A percentile compares a stretch with the other conserved stretches of the same genome.
These are phyloP conservation scores for Capsicum rhomboideum DNA, from an alignment of 257 asterid genomes.

Conservation along the genomic window DNA sequence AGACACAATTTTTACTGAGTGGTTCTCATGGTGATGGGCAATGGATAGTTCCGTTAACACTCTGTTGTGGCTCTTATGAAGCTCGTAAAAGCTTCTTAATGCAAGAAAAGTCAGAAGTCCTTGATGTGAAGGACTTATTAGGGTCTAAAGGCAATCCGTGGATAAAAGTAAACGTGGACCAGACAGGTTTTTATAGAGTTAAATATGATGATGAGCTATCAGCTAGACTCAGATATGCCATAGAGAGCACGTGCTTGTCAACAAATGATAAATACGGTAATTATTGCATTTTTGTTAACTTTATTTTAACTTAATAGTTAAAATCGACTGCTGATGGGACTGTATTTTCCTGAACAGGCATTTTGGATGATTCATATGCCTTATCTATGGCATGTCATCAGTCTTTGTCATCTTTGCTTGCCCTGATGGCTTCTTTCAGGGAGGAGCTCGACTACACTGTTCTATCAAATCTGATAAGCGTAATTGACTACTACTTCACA, in stretches of 20 bases:
- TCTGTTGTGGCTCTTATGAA: slow-evolving; percentile 69
- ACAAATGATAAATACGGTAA: slow-evolving; percentile 76
- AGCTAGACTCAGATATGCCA: slow-evolving; percentile 74
- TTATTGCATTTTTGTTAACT: background rate
- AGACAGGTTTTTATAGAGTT: slow-evolving; percentile 80
- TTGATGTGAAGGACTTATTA: slow-evolving; percentile 52
- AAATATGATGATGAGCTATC: slow-evolving; percentile 79
- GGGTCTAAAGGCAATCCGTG: slow-evolving; percentile 49
- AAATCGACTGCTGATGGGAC: slow-evolving; percentile 1
- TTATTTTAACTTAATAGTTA: background rate
- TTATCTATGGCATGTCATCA: slow-evolving; percentile 82
- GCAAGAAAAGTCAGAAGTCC: slow-evolving; percentile 50
- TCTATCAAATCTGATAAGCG: slow-evolving; percentile 66
- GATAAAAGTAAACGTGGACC: slow-evolving; percentile 81
- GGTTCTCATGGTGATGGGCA: slow-evolving; percentile 84
- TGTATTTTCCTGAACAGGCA: slow-evolving; percentile 51
- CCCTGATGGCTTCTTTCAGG: slow-evolving; percentile 78
- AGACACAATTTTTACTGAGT: slow-evolving; percentile 72
- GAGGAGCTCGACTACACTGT: slow-evolving; percentile 79
- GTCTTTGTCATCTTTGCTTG: slow-evolving; percentile 67
- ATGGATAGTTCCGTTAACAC: slow-evolving; percentile 86
- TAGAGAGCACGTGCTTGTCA: slow-evolving; percentile 63
- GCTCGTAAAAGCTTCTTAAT: slow-evolving; percentile 64
- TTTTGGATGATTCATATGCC: slow-evolving; percentile 77
- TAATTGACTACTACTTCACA: slow-evolving; percentile 24